Base-by-base conservation (phyloP, 1,284 basidiomycete genomes). In the Pseudozyma hubeiensis region DNA sequence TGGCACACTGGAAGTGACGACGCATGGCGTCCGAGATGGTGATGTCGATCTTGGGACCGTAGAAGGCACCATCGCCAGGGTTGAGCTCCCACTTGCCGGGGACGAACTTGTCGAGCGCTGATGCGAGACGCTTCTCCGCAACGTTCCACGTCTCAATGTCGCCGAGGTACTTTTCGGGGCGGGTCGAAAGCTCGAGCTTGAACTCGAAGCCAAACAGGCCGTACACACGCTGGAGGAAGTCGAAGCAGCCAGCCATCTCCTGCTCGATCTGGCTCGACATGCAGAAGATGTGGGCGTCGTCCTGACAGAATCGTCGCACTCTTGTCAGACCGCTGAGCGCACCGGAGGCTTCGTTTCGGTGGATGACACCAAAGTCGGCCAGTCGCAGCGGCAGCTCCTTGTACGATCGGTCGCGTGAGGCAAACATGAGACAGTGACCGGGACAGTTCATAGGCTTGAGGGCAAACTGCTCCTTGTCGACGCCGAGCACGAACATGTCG, bases 401-500 rank as follows among this genome's bases (percentile, higher is more conserved):
- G 88, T 98, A 98, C 67, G 91, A 92, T 68, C 97, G 90, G 85
- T 98, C 96, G 69, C 93, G 89, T 17, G 93, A 91, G 85, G 94
- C 96, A 83, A 99, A 99, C 82, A 99, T 93, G 65, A 99, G 86
- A 85, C 93, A 95, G 86, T 99, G 97, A 9, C 96, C 96, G 0
- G 97, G 97, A 85, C 97, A 99, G 86, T 99, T 99, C 97, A 99
- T 99, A 17, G 97, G 97, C 87, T 98, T 98, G 55, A 81, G 73
- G 29, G 75, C 79, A 63, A 84, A 85, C 30, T 63, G 77, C 86
- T 98, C 95, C 86, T 99, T 97, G 87, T 99, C 97, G 63, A 98
- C 87, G 70, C 93, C 91, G 58, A 99, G 90, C 43, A 88, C 84
- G 87, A 99, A 99, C 97, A 99, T 99, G 86, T 94, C 95, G 67